Evolutionary conservation across 1,139 yeast genomes (phyloP).

Genomic region (Sugiyamaella sp.): DNA sequence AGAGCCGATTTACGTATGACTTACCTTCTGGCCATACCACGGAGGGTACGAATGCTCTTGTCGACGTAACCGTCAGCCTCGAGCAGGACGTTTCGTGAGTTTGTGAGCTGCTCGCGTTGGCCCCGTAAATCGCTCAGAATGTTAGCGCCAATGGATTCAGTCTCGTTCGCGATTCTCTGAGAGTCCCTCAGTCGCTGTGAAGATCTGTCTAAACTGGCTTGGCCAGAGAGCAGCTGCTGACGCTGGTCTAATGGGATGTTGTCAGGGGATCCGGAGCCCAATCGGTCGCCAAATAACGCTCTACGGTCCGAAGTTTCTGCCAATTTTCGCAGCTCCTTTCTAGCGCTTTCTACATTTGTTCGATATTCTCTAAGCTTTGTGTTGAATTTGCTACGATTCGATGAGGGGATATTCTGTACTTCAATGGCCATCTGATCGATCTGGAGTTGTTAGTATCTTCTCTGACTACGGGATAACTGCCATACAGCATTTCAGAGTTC

Average conservation of each 20-base stretch:
- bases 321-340: constrained; percentile 48
- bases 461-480: background rate
- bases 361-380: constrained; percentile 71
- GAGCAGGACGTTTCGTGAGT: constrained; percentile 78
- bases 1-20: too few relatives aligned
- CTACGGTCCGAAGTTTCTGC: constrained; percentile 61
- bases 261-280: constrained; percentile 38
- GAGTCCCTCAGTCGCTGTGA: constrained; percentile 84
- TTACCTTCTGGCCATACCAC: constrained; percentile 77
- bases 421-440: constrained; percentile 81
- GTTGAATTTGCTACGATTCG: constrained; percentile 67
- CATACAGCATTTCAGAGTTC: too few relatives aligned
- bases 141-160: constrained; percentile 89
- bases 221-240: constrained; percentile 75
- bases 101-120: constrained; percentile 88
- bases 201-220: constrained; percentile 79
- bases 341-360: constrained; percentile 60
- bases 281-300: constrained; percentile 65
- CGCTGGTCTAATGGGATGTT: constrained; percentile 70
- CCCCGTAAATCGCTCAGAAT: constrained; percentile 86
- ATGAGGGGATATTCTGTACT: constrained; percentile 77
- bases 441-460: constrained; percentile 22
- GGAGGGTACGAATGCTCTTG: constrained; percentile 80
- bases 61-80: constrained; percentile 96
- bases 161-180: constrained; percentile 88